A percentile compares a stretch with the other conserved stretches of the same genome.
Evolutionary conservation across 164 flowering plant species (phyloP).

Genomic region (Nelumbo lutea): DNA sequence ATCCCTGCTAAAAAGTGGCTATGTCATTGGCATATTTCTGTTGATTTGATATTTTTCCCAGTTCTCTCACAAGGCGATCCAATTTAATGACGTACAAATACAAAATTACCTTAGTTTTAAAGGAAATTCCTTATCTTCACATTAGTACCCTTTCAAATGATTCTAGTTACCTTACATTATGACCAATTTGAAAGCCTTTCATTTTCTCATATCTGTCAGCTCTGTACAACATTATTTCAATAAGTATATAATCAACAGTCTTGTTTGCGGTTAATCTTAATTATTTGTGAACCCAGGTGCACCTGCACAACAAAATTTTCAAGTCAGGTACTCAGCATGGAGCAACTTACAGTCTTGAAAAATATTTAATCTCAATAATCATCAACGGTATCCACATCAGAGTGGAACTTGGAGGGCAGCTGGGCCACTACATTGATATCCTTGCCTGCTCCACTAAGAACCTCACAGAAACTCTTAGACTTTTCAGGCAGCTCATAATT

Average conservation of each 20-base stretch:
- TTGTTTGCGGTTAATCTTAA: not conserved
- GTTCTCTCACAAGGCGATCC: no score
- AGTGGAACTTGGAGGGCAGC: conserved; percentile 87
- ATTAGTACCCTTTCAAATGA: no score
- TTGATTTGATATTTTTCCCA: no score
- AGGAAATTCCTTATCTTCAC: no score
- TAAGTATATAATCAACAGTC: not conserved
- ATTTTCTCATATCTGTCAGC: no score
- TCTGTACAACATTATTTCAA: no score
- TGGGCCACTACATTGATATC: conserved; percentile 70
- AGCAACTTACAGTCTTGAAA: conserved; percentile 80
- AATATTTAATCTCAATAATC: conserved; percentile 65
- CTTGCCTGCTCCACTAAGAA: conserved; percentile 88
- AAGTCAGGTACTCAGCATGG: conserved; percentile 58
- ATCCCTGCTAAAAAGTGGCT: no score
- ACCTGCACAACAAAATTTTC: conserved; percentile 74
- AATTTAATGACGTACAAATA: no score
- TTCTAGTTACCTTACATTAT: no score
- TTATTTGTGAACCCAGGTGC: conserved; percentile 47
- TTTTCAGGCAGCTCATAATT: conserved; percentile 67
- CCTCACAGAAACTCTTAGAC: conserved; percentile 67
- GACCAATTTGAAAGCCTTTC: no score
- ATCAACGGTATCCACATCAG: conserved; percentile 77
- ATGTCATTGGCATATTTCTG: no score
- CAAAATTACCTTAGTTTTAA: no score